Evolutionary conservation across 352 stramenopile genomes (phyloP), one percentile per base, ranked within the genome.

Genomic region (Hyaloperonospora brassicae): DNA sequence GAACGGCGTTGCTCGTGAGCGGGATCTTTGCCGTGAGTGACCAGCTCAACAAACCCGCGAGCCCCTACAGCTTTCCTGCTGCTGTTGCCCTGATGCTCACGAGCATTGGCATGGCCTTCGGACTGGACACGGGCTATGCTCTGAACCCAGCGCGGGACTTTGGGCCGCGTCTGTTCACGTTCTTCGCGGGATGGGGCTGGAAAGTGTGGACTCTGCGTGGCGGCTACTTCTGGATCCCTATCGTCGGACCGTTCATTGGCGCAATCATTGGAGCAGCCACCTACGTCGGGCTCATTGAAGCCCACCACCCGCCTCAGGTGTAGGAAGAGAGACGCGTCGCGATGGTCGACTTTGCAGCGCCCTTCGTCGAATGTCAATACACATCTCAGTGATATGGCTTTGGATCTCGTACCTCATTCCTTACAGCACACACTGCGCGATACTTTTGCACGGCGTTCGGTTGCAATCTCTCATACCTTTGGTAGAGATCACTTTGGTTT

Each of bases 201-300:
- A 59, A 76, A 39, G 63, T 76, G 17, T 79, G 59, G 47, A 73
- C 68, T 14, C 45, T 63, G n/a, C 67, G 64, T 53, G 73, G 79
- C 43, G 66, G 76, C 8, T 91, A 89, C 69, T 91, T 91, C 61
- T 88, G 72, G 78, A 76, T 89, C 38, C 78, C 78, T 7, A 70
- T 84, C 55, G 51, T 89, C 14, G 81, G 78, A 1, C 81, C 81
- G 39, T 80, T 91, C 57, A 66, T 88, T 22, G 81, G 81, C 12
- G 79, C 64, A 0, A 63, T 86, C 17, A 48, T 85, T 12, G 79
- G 82, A 27, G 73, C 70, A 23, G 77, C 74, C 49, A 72, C 69
- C 12, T 92, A 92, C 64, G 81, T 72, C 5, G 68, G 80, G 53
- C 63, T 87, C 39, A 76, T 90, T 7, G 59, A 75, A 51, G 58